phyloP scores from a whole-genome alignment of 2,329 filamentous ascomycete genomes.

The Fusarium keratoplasticum region DNA sequence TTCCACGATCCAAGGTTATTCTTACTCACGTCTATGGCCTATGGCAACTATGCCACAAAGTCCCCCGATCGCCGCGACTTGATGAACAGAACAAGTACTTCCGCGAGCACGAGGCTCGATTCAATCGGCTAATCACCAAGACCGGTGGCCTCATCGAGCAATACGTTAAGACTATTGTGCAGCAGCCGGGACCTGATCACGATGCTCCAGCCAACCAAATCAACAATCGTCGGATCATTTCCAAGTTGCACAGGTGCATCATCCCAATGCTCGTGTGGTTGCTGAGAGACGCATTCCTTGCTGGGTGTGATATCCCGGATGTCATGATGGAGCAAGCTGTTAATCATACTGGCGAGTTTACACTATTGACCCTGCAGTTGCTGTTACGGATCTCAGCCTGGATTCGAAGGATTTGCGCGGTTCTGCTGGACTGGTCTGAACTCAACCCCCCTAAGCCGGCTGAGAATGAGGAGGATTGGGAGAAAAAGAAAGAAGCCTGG shows the following conservation, averaged over 20 bases:
- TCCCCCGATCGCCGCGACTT: slow-evolving; percentile 22
- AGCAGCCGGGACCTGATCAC: background rate
- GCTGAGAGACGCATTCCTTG: slow-evolving; percentile 36
- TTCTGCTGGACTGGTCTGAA: slow-evolving; percentile 20
- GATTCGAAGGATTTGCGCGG: slow-evolving; percentile 25
- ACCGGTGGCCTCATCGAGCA: slow-evolving; percentile 17
- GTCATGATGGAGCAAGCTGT: background rate
- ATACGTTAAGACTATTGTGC: slow-evolving; percentile 15
- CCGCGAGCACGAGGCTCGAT: background rate
- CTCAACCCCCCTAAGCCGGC: slow-evolving; percentile 8
- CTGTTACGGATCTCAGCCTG: slow-evolving; percentile 31
- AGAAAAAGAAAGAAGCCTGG: slow-evolving; percentile 4
- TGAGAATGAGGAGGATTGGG: background rate
- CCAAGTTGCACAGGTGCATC: slow-evolving; percentile 29
- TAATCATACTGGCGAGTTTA: slow-evolving; percentile 32
- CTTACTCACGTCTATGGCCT: slow-evolving; percentile 25
- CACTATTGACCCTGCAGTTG: slow-evolving; percentile 23
- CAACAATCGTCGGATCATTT: slow-evolving; percentile 4
- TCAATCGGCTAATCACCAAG: slow-evolving; percentile 16
- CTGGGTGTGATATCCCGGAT: slow-evolving; percentile 12
- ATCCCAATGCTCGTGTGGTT: slow-evolving; percentile 43
- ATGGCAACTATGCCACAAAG: slow-evolving; percentile 22
- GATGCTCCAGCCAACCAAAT: background rate
- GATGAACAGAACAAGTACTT: slow-evolving; percentile 29
- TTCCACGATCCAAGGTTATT: slow-evolving; percentile 15